phyloP scores from a whole-genome alignment of 176 grass and related monocot genomes.

The Rhynchospora pubera region DNA sequence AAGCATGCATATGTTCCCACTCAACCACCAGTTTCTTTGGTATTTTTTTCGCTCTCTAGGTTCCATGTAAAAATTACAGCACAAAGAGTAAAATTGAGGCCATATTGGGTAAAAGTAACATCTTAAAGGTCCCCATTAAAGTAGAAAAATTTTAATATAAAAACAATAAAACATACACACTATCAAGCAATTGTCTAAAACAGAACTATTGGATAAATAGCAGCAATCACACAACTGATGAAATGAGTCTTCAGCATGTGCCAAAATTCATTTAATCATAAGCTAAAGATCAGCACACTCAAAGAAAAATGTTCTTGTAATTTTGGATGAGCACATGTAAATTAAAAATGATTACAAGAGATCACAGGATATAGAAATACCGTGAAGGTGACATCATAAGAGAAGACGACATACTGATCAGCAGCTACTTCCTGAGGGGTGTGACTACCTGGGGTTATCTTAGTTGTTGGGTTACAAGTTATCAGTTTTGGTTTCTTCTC shows the following conservation, averaged over 20 bases:
- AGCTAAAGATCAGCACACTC: not conserved
- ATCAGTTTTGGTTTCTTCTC: slow-evolving; percentile 34
- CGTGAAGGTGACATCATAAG: slow-evolving; percentile 40
- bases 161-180: not conserved
- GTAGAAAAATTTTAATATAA: not conserved
- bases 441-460: slow-evolving; percentile 33
- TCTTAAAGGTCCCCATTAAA: not conserved
- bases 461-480: slow-evolving; percentile 34
- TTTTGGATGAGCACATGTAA: not conserved
- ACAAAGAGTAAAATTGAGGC: not conserved
- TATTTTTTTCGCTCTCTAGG: not conserved
- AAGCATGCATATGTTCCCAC: not conserved
- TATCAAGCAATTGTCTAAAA: not conserved
- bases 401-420: slow-evolving; percentile 29
- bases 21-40: not conserved
- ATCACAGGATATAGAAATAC: slow-evolving; percentile 17
- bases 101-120: not conserved
- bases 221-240: not conserved
- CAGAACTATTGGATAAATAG: not conserved
- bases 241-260: not conserved
- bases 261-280: not conserved
- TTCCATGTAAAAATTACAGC: not conserved
- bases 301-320: not conserved
- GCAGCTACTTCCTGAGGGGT: slow-evolving; percentile 32
- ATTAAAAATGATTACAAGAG: not conserved